Base-by-base conservation (phyloP, 768 basidiomycete species). In the Hericium erinaceus region DNA sequence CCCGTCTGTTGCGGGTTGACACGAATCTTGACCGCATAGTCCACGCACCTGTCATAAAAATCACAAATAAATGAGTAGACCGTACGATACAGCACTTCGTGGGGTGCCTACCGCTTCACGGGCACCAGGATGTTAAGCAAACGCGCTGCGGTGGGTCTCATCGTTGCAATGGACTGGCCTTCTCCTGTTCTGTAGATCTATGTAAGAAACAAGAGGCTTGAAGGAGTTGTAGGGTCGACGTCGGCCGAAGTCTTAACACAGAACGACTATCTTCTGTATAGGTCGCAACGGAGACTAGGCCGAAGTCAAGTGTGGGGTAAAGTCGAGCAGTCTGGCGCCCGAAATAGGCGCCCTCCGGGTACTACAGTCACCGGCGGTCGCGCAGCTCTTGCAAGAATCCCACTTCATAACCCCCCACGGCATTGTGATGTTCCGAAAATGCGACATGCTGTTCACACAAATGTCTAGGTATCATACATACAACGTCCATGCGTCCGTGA, bases 21-120 rank as follows among this genome's bases (percentile, higher is more conserved):
- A 54, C 95, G 89, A 74, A 99, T 97, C 79, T 98, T 98, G 73
- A 95, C 93, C 3, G 93, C 89, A 83, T 91, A 99, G 75, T 98
- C 97, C 54, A 99, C 89, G 54, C 90, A 85, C 61, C 92, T 97
- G 61, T 54, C 55, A n/a, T 39, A 39, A 20, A 15, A 3, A 33
- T 5, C 10, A 15, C 10, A 10, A 50, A 24, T 10, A 46, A 16
- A 16, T 20, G 41, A 16, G 41, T 16, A 16, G 20, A 46, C 41
- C 5, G 4, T 46, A 46, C 41, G 16, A 11, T 33, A 12, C 18
- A 37, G 22, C 40, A 11, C 24, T 26, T 48, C 58, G 37, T 61
- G 61, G 24, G 2, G 55, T 5, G 41, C 75, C 56, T 66, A 91
- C 84, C 95, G 80, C 76, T 98, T 98, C 52, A 98, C 83, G 24